Evolutionary conservation across 2,329 filamentous ascomycete species (phyloP).

Genomic region (Botrytis aclada): DNA sequence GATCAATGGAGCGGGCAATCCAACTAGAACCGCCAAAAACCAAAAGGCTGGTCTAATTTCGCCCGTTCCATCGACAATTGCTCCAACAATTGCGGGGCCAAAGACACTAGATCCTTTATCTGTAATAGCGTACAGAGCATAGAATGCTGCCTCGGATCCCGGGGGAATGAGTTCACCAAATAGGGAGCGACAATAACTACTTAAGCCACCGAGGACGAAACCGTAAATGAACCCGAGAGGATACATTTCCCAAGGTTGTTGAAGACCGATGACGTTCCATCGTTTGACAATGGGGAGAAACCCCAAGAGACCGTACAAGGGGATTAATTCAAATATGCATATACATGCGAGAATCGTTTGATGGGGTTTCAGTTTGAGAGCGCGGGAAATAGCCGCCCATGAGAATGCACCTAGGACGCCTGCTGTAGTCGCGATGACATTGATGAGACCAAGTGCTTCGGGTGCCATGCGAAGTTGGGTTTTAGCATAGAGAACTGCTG

Average conservation of each 20-base stretch:
- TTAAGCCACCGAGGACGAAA: conserved; percentile 87
- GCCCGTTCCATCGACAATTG: conserved; percentile 80
- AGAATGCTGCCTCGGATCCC: conserved; percentile 92
- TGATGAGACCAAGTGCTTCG: conserved; percentile 85
- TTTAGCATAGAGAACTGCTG: conserved; percentile 92
- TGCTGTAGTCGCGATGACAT: conserved; percentile 80
- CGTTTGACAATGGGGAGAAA: conserved; percentile 76
- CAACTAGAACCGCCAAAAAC: conserved; percentile 80
- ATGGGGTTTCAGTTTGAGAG: conserved; percentile 67
- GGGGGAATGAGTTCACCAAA: conserved; percentile 91
- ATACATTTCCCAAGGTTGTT: conserved; percentile 96
- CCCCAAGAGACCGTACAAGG: conserved; percentile 83
- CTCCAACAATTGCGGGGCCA: conserved; percentile 86
- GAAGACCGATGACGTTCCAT: conserved; percentile 76
- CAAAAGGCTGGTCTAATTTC: conserved; percentile 83
- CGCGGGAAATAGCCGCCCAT: conserved; percentile 76
- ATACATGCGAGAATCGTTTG: conserved; percentile 91
- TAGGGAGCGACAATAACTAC: conserved; percentile 84
- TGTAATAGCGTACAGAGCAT: conserved; percentile 81
- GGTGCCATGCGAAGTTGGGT: conserved; percentile 87
- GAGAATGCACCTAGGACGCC: conserved; percentile 85
- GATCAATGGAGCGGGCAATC: conserved; percentile 78
- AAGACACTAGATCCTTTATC: conserved; percentile 95
- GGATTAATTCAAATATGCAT: conserved; percentile 84
- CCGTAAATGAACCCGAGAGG: conserved; percentile 87